phyloP scores from a whole-genome alignment of 495 filamentous ascomycete species.

The Penicillium canariense region DNA sequence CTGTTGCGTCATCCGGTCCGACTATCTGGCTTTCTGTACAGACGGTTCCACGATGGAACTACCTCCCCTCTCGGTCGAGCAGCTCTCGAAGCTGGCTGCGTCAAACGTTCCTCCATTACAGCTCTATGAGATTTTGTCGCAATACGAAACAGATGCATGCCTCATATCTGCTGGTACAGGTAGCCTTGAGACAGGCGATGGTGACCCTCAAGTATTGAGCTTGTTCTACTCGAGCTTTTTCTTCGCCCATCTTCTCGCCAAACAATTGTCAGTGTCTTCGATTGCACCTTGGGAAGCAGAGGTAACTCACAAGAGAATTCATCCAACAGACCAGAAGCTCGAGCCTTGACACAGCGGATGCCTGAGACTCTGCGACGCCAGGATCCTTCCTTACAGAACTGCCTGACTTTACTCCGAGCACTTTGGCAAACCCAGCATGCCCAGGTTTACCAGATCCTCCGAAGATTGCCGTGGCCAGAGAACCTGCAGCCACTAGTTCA shows the following conservation, averaged over 20 bases:
- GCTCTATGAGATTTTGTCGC: constrained; percentile 43
- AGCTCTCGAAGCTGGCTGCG: constrained; percentile 37
- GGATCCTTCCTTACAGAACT: constrained; percentile 45
- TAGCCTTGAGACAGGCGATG: constrained; percentile 1
- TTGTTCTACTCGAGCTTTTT: constrained; percentile 52
- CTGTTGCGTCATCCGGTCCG: background rate
- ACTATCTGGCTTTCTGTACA: background rate
- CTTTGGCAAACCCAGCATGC: constrained; percentile 49
- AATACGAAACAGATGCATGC: constrained; percentile 45
- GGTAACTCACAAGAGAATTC: background rate
- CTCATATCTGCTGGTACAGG: constrained; percentile 27
- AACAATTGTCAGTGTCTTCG: constrained; percentile 44
- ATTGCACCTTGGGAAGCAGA: background rate
- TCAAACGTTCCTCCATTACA: constrained; percentile 36
- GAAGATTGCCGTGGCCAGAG: constrained; percentile 44
- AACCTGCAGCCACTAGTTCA: constrained; percentile 36
- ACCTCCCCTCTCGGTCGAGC: constrained; percentile 34
- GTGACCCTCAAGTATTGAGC: constrained; percentile 35
- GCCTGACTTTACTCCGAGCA: constrained; percentile 45
- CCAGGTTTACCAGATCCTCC: constrained; percentile 41
- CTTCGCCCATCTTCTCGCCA: constrained; percentile 50
- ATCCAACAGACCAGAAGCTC: constrained; percentile 47
- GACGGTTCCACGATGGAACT: constrained; percentile 30
- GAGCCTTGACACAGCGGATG: constrained; percentile 49
- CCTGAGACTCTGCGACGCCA: constrained; percentile 36